Conservation (phyloP, 2,329 filamentous ascomycete species). For the Seiridium cupressi region DNA sequence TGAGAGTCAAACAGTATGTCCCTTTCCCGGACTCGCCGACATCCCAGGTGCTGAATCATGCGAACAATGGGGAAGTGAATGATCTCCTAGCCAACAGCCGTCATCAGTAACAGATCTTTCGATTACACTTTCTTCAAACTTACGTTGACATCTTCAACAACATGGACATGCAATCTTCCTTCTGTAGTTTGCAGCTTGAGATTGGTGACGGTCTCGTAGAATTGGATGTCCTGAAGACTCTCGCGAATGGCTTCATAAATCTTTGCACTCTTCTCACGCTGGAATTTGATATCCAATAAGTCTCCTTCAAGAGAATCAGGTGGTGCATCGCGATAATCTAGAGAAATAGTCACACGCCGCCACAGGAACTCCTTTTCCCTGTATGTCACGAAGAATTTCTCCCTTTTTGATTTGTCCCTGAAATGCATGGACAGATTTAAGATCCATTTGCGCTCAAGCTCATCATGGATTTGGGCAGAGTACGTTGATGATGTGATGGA, state of each 20-base stretch:
- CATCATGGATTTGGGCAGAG: slow-evolving; percentile 68
- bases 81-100: slow-evolving; percentile 62
- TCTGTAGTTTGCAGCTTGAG: slow-evolving; percentile 88
- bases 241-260: slow-evolving; percentile 95
- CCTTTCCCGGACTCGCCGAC: slow-evolving; percentile 65
- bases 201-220: slow-evolving; percentile 94
- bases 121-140: slow-evolving; percentile 23
- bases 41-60: slow-evolving; percentile 71
- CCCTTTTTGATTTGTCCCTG: slow-evolving; percentile 83
- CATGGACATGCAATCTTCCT: slow-evolving; percentile 88
- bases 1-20: slow-evolving; percentile 85
- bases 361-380: slow-evolving; percentile 76
- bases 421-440: slow-evolving; percentile 98
- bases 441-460: slow-evolving; percentile 89
- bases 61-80: slow-evolving; percentile 77
- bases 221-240: slow-evolving; percentile 89
- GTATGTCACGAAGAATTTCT: slow-evolving; percentile 98
- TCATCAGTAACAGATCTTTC: background rate
- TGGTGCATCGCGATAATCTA: slow-evolving; percentile 83
- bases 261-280: slow-evolving; percentile 86
- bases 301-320: slow-evolving; percentile 83
- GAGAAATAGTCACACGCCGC: slow-evolving; percentile 87
- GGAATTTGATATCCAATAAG: slow-evolving; percentile 72
- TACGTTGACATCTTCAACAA: slow-evolving; percentile 90
- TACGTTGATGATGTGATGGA: slow-evolving; percentile 54